Percentiles rank a stretch among this genome's conserved stretches.
phyloP scores from a whole-genome alignment of 2,329 filamentous ascomycete species.

The Arthrobotrys musiformis region DNA sequence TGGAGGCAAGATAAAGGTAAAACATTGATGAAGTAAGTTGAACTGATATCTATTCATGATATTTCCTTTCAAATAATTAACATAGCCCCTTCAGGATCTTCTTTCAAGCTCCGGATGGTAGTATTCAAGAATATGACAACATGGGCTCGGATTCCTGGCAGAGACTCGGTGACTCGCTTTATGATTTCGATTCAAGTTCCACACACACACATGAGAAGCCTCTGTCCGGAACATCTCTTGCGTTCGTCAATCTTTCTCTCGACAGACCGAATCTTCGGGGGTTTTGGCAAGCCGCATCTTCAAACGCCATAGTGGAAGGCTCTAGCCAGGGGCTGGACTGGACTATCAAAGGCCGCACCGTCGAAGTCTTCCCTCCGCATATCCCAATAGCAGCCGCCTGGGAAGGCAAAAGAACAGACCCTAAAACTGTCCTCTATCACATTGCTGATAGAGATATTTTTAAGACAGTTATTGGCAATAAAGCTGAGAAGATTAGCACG shows the following conservation, averaged over 20 bases:
- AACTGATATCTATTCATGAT: neutral
- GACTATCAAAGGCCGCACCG: neutral
- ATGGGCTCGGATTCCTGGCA: neutral
- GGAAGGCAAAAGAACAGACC: neutral
- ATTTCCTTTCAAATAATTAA: neutral
- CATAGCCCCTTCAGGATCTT: neutral
- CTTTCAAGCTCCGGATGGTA: neutral
- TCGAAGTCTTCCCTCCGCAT: neutral
- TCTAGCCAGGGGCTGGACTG: neutral
- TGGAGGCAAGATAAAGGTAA: neutral
- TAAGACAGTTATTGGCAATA: neutral
- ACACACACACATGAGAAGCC: neutral
- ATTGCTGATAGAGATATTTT: neutral
- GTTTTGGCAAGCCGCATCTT: neutral
- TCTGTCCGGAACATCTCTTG: conserved; percentile 4
- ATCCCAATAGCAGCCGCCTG: neutral
- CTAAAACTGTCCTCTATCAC: neutral
- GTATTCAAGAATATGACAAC: neutral
- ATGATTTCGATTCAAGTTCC: neutral
- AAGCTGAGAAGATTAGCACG: neutral
- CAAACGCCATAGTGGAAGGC: neutral
- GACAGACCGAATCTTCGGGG: conserved; percentile 1
- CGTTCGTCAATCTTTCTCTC: conserved; percentile 16
- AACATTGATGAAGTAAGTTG: neutral
- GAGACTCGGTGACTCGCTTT: neutral